Evolutionary conservation across 116 monocot species (phyloP), one percentile per base, ranked within the genome.

Genomic region (Trichopus zeylanicus): DNA sequence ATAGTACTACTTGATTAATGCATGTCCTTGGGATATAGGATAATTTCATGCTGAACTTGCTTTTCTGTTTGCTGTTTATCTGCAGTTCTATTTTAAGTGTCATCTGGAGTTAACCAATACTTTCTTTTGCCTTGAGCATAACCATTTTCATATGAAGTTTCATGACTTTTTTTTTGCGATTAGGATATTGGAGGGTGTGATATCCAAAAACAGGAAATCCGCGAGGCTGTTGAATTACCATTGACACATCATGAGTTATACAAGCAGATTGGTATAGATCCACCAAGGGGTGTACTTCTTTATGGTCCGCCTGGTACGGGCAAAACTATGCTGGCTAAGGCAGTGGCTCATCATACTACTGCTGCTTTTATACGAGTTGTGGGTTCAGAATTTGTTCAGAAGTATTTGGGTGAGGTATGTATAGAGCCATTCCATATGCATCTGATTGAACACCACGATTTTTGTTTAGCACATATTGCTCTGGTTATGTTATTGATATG

Each of bases 131-230:
- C 12, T 16, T 0, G 7, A 16, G 1, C 12, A 42, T 42, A 3
- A 42, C 42, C 42, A 42, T 42, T 16, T 42, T 42, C 0, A 2
- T 16, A 16, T 3, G 12, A 3, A 3, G 12, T 3, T 42, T 3
- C n/a, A 16, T 18, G 42, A 42, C 42, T 42, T 42, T 10, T 55
- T 55, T 49, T 32, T 34, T 18, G 23, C 30, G n/a, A 49, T 18
- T 72, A 98, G 98, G 98, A 98, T 78, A 98, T 98, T 73, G 98
- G 98, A 60, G 98, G 98, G 2, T 98, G 98, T 68, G 91, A 98
- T 58, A 91, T 98, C 51, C 98, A 98, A 67, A 98, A 98, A 51
- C 98, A 98, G 70, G 98, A 98, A 80, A 98, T 91, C 1, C 84
- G 98, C 60, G 98, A 98, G 75, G 98, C 98, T 27, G 91, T 98